Conservation (phyloP, 345 rosid species). For the Camelina sativa region DNA sequence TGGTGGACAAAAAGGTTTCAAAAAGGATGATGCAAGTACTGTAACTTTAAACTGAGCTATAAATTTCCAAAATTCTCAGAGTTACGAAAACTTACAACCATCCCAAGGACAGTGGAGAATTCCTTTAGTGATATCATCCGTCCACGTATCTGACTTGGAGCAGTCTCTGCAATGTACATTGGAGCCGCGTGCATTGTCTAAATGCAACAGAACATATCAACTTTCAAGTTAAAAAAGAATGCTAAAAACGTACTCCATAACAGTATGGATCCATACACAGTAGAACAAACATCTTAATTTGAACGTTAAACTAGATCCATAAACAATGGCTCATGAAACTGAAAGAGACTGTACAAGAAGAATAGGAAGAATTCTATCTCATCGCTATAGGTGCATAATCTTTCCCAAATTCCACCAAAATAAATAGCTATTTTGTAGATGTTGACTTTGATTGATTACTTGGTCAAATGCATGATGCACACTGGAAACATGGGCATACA, state of each 20-base stretch:
- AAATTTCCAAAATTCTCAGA: constrained; percentile 10
- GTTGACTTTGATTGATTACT: constrained; percentile 6
- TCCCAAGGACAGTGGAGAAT: constrained; percentile 93
- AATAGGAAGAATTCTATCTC: background rate
- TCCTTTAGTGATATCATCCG: constrained; percentile 91
- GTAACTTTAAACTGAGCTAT: constrained; percentile 5
- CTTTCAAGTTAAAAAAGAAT: constrained; percentile 21
- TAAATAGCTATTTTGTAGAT: background rate
- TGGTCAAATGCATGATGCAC: constrained; percentile 16
- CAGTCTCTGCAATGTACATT: constrained; percentile 98
- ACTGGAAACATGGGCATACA: constrained; percentile 7
- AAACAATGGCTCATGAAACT: constrained; percentile 1
- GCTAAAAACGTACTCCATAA: background rate
- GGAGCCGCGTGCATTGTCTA: constrained; percentile 99
- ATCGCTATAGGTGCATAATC: constrained; percentile 5
- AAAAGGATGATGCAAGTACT: constrained; percentile 13
- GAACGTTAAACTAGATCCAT: constrained; percentile 3
- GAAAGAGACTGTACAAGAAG: background rate
- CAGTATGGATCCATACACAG: constrained; percentile 2
- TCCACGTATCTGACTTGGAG: constrained; percentile 93
- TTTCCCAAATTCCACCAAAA: constrained; percentile 2
- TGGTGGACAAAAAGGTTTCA: constrained; percentile 5
- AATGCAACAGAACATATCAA: constrained; percentile 26
- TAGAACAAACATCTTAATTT: constrained; percentile 12
- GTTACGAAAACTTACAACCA: constrained; percentile 83